Evolutionary conservation across 78 protist genomes (phyloP).

Genomic region (Cavenderia fasciculata): DNA sequence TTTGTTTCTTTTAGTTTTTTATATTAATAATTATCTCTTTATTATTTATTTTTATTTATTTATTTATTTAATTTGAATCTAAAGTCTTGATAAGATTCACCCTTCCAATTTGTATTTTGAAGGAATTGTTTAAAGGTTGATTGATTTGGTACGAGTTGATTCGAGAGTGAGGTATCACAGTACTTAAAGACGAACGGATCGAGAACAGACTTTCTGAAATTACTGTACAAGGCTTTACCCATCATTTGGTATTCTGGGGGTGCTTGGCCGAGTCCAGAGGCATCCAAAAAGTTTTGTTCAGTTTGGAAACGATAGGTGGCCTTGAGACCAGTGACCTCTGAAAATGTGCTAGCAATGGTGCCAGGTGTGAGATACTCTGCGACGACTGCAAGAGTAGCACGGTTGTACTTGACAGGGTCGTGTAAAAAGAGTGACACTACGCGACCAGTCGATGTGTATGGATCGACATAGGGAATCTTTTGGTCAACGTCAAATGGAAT

Average conservation of each 20-base stretch:
- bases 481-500: neutral
- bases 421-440: neutral
- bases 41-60: no score
- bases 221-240: no score
- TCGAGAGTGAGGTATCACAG: neutral
- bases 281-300: neutral
- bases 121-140: constrained; percentile 9
- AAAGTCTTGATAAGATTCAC: constrained; percentile 11
- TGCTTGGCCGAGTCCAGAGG: neutral
- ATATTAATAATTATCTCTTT: no score
- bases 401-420: neutral
- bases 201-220: constrained; percentile 5
- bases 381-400: constrained; percentile 1
- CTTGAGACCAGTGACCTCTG: neutral
- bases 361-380: neutral
- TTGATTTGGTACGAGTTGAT: neutral
- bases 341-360: neutral
- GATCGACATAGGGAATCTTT: neutral
- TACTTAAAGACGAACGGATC: constrained; percentile 8
- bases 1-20: no score
- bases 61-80: no score
- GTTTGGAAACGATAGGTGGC: neutral
- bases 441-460: constrained; percentile 17
- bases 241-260: neutral
- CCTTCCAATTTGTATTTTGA: neutral